Evolutionary conservation across 331 rosid genomes (phyloP).

Genomic region (Stylosanthes scabra): DNA sequence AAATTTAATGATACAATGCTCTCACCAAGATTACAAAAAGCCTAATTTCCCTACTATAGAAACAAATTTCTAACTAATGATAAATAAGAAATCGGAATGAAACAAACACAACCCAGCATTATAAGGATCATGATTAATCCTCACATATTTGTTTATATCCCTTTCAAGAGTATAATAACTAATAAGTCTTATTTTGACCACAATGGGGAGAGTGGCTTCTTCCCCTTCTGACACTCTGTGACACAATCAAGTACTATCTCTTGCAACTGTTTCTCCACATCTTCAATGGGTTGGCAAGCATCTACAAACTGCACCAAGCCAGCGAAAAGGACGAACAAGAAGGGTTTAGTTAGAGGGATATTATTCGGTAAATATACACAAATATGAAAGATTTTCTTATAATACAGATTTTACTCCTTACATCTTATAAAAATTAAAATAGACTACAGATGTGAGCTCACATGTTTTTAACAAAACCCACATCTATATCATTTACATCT

Average conservation of each 20-base stretch:
- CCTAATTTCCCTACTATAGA: not conserved
- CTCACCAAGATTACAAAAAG: constrained; percentile 4
- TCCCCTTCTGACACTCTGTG: constrained; percentile 64
- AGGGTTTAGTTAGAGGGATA: not conserved
- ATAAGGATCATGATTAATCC: constrained; percentile 6
- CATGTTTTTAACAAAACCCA: too few species aligned
- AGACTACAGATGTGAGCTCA: too few species aligned
- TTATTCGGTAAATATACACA: too few species aligned
- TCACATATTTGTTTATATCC: constrained; percentile 12
- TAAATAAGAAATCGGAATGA: not conserved
- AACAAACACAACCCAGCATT: constrained; percentile 2
- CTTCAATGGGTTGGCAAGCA: constrained; percentile 77
- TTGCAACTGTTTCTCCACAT: constrained; percentile 75
- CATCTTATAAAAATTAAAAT: too few species aligned
- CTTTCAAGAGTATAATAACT: not conserved
- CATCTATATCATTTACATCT: too few species aligned
- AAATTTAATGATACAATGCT: not conserved
- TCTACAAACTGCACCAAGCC: constrained; percentile 68
- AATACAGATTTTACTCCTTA: too few species aligned
- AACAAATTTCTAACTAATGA: constrained; percentile 8
- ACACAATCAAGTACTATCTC: constrained; percentile 60
- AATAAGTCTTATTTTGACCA: constrained; percentile 52
- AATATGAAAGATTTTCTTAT: too few species aligned
- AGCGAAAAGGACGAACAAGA: not conserved
- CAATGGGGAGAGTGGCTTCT: constrained; percentile 62